Evolutionary conservation across 1,284 basidiomycete genomes (phyloP), one percentile per base, ranked within the genome.

Genomic region (Meripilus lineatus): DNA sequence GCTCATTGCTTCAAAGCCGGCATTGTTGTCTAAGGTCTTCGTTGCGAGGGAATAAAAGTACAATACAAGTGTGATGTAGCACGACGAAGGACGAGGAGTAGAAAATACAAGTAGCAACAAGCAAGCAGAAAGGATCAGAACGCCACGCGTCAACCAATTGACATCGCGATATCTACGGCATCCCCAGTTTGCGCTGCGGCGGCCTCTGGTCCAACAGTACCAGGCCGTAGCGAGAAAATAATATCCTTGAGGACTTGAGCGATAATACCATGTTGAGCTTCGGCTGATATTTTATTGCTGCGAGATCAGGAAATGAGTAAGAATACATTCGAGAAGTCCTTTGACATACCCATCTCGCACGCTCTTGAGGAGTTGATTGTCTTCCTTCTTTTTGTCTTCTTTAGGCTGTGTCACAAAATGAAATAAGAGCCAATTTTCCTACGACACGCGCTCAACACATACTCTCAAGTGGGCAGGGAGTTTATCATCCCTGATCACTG

Each of bases 241-340:
- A 89, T 75, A 52, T 93, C 86, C 62, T 97, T 96, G 57, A 96
- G 72, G 3, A 93, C 81, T 62, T 94, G 92, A 0, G 90, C 73
- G 47, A 94, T 88, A 45, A 96, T 77, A 1, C 91, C 93, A 56
- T 96, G 93, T 56, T 94, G 89, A 0, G 88, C 89, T 59, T 97
- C 93, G 7, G 81, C 75, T 0, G 91, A 81, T 43, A 96, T 87
- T 57, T 89, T 91, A 25, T 77, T 81, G 56, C 92, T 94, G 55
- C 39, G 24, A 40, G 33, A 34, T 26, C 44, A 21, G 36, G n/a
- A n/a, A n/a, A n/a, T n/a, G n/a, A n/a, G n/a, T n/a, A n/a, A n/a
- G n/a, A n/a, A n/a, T n/a, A n/a, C n/a, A n/a, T n/a, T n/a, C n/a
- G n/a, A n/a, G n/a, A n/a, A n/a, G n/a, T n/a, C n/a, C n/a, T n/a